Conservation (phyloP, 1,284 basidiomycete genomes). For the Cryptococcus maquisensis region DNA sequence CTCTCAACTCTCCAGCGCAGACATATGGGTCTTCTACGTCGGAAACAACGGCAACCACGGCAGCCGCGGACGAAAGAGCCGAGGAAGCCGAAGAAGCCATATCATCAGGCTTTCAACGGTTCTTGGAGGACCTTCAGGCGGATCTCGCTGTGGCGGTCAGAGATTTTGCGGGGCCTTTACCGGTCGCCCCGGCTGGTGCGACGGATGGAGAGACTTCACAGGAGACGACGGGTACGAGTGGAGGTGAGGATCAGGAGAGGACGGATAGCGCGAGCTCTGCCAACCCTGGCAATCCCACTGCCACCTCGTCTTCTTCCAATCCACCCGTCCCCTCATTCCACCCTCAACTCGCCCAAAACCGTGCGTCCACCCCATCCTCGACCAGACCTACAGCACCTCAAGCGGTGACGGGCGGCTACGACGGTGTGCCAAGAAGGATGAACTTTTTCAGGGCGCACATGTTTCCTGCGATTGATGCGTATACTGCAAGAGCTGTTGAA, state of each 20-base stretch:
- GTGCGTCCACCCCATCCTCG: no score
- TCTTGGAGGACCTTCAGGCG: conserved; percentile 40
- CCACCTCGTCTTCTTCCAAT: background rate
- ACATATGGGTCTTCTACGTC: background rate
- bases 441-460: conserved; percentile 49
- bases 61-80: background rate
- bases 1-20: background rate
- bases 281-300: background rate
- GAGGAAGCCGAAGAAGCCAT: conserved; percentile 9
- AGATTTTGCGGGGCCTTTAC: conserved; percentile 30
- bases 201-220: conserved; percentile 4
- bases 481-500: conserved; percentile 11
- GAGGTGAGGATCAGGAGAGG: background rate
- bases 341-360: background rate
- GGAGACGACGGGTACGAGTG: background rate
- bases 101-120: conserved; percentile 38
- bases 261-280: background rate
- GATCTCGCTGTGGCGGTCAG: conserved; percentile 41
- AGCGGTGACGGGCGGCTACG: conserved; percentile 28
- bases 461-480: conserved; percentile 34
- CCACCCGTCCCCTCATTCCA: conserved; percentile 24
- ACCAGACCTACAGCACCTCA: background rate
- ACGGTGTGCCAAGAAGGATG: conserved; percentile 35
- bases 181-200: conserved; percentile 3
- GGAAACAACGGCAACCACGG: background rate